These are phyloP conservation scores for Mycena venus DNA, from an alignment of 768 basidiomycete species.

Conservation along the genomic window DNA sequence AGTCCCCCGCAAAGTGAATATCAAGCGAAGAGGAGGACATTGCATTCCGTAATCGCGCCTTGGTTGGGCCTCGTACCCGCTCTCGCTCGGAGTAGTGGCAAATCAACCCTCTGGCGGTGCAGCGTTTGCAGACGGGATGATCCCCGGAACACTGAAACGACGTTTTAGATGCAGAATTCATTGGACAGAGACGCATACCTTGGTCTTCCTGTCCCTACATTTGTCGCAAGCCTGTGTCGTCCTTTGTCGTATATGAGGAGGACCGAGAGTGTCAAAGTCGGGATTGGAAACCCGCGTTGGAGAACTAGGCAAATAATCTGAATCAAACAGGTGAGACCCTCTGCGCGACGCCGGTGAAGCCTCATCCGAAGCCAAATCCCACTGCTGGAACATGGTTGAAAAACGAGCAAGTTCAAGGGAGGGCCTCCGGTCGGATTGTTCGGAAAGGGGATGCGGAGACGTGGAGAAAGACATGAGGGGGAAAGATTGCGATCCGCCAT, in stretches of 20 bases:
- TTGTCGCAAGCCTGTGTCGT: constrained; percentile 70
- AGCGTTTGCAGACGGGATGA: constrained; percentile 65
- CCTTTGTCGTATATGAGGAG: constrained; percentile 52
- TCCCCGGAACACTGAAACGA: constrained; percentile 67
- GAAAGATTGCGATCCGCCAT: background rate
- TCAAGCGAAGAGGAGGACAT: constrained; percentile 45
- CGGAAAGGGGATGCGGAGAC: background rate
- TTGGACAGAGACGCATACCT: constrained; percentile 47
- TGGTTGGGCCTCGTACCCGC: constrained; percentile 48
- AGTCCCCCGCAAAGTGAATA: constrained; percentile 27
- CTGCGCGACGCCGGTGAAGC: constrained; percentile 6
- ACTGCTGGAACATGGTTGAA: constrained; percentile 26
- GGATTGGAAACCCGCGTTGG: background rate
- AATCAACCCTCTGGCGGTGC: constrained; percentile 60
- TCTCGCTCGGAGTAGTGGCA: constrained; percentile 60
- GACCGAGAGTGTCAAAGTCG: constrained; percentile 10
- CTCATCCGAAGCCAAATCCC: constrained; percentile 13
- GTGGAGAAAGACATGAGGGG: constrained; percentile 12
- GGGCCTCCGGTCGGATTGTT: background rate
- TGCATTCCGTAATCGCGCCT: constrained; percentile 45
- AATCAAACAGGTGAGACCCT: background rate
- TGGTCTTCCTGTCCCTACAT: constrained; percentile 70
- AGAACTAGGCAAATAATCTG: background rate
- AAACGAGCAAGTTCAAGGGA: constrained; percentile 20
- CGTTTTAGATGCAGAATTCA: background rate